Conservation (phyloP, 768 basidiomycete genomes). For the Macrocybe gigantea region DNA sequence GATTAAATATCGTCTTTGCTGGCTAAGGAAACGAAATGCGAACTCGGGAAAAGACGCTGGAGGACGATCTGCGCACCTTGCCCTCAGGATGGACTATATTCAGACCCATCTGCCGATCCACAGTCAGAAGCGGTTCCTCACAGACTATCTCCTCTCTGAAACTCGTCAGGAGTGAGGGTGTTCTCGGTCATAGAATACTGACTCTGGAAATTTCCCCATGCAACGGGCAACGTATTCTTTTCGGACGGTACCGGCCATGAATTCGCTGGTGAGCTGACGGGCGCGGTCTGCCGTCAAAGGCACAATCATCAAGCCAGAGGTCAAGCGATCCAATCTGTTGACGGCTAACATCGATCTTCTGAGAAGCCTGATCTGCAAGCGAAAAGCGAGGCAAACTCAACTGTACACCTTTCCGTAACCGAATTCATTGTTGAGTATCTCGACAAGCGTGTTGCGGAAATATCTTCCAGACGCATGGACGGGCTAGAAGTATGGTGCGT, state of each 20-base stretch:
- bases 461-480: slow-evolving; percentile 92
- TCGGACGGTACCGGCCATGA: slow-evolving; percentile 70
- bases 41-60: not conserved
- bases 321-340: slow-evolving; percentile 90
- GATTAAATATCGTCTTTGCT: slow-evolving; percentile 85
- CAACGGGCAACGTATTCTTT: slow-evolving; percentile 94
- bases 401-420: slow-evolving; percentile 80
- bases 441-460: slow-evolving; percentile 80
- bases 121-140: slow-evolving; percentile 81
- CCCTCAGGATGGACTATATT: slow-evolving; percentile 96
- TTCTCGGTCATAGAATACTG: slow-evolving; percentile 21
- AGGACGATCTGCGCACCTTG: slow-evolving; percentile 47
- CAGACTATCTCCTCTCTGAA: slow-evolving; percentile 74
- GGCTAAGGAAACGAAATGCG: slow-evolving; percentile 36
- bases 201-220: slow-evolving; percentile 82
- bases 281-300: slow-evolving; percentile 71
- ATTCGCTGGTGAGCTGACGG: slow-evolving; percentile 69
- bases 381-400: slow-evolving; percentile 32
- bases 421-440: slow-evolving; percentile 81
- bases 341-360: slow-evolving; percentile 54
- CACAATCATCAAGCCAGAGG: slow-evolving; percentile 93
- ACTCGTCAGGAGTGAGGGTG: not conserved
- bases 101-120: slow-evolving; percentile 95
- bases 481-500: slow-evolving; percentile 44
- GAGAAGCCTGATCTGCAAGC: slow-evolving; percentile 1